A percentile compares a stretch with the other conserved stretches of the same genome.
These are phyloP conservation scores for Tarenaya hassleriana DNA, from an alignment of 345 rosid species.

Conservation along the genomic window DNA sequence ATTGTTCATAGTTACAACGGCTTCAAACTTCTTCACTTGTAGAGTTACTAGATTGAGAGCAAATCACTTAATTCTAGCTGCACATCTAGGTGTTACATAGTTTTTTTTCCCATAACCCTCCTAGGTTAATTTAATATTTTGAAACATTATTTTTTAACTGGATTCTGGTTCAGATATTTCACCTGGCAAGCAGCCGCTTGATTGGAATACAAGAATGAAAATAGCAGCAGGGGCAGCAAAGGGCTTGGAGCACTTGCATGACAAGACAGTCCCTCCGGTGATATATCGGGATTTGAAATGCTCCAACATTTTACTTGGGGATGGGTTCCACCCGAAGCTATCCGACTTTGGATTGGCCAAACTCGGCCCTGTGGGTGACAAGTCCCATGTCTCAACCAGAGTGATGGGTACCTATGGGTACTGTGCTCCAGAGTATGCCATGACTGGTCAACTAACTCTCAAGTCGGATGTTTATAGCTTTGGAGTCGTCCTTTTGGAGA, in stretches of 20 bases:
- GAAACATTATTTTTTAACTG: too few species aligned
- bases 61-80: too few species aligned
- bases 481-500: slow-evolving; percentile 77
- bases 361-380: slow-evolving; percentile 67
- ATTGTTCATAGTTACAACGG: too few species aligned
- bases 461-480: slow-evolving; percentile 88
- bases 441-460: slow-evolving; percentile 82
- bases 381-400: slow-evolving; percentile 68
- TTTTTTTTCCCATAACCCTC: too few species aligned
- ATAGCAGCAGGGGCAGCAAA: slow-evolving; percentile 96
- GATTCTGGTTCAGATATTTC: slow-evolving; percentile 35
- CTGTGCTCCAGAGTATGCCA: slow-evolving; percentile 84
- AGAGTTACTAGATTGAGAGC: too few species aligned
- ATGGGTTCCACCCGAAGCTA: slow-evolving; percentile 57
- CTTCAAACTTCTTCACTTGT: too few species aligned
- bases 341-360: slow-evolving; percentile 86
- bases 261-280: slow-evolving; percentile 61
- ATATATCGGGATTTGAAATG: slow-evolving; percentile 78
- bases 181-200: slow-evolving; percentile 41
- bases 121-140: too few species aligned
- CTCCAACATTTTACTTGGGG: slow-evolving; percentile 55
- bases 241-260: slow-evolving; percentile 85
- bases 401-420: slow-evolving; percentile 94
- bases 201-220: slow-evolving; percentile 97
- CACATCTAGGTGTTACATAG: too few species aligned